These are phyloP conservation scores for Margaritispora aquatica DNA, from an alignment of 495 filamentous ascomycete genomes.

Conservation along the genomic window DNA sequence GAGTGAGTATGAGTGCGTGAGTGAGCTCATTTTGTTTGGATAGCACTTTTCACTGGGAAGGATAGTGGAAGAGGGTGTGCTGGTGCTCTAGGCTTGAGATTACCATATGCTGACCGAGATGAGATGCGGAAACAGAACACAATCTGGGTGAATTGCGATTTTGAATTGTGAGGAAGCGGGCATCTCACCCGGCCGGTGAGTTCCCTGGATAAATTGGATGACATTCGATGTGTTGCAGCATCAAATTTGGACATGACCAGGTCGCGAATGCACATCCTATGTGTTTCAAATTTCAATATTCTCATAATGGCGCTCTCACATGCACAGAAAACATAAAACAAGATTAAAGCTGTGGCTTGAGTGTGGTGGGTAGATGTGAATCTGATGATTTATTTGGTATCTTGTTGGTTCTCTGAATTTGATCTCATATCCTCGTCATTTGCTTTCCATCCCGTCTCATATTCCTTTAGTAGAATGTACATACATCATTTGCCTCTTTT, in stretches of 20 bases:
- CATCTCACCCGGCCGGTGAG: too few species aligned
- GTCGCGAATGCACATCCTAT: background rate
- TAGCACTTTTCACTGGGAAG: too few species aligned
- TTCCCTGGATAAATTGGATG: background rate
- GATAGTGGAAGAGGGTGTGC: background rate
- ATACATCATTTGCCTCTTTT: background rate
- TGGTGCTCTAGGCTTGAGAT: background rate
- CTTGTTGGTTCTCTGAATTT: background rate
- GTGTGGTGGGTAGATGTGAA: constrained; percentile 13
- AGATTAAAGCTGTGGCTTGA: background rate
- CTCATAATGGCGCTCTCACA: background rate
- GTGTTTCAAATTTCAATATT: background rate
- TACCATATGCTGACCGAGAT: background rate
- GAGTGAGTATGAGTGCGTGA: too few species aligned
- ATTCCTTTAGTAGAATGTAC: background rate
- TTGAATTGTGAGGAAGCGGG: too few species aligned
- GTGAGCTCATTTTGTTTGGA: background rate
- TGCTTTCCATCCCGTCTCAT: too few species aligned
- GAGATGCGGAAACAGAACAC: background rate
- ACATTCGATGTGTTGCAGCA: background rate
- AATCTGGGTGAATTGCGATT: background rate
- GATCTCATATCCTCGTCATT: constrained; percentile 4
- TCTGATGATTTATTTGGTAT: constrained; percentile 15
- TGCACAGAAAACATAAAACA: background rate
- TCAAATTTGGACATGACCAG: background rate